Base-by-base conservation (phyloP, 805 yeast species). In the Candida wancherniae region DNA sequence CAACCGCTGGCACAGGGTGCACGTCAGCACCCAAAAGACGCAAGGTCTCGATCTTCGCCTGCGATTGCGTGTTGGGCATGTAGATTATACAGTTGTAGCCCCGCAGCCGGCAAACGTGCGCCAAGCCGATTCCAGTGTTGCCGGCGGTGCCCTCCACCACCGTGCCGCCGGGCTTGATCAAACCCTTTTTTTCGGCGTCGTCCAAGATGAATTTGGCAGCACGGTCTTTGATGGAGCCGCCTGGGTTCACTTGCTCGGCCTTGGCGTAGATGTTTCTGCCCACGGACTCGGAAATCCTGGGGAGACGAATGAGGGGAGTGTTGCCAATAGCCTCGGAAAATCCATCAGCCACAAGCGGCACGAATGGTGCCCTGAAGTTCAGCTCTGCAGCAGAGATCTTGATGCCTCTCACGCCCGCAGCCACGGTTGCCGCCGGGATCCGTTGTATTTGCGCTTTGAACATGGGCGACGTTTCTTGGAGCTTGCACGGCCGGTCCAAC, bases 91-190 rank as follows among this genome's bases (percentile, higher is more conserved):
- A 77, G 34, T 80, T 74, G 67, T 86, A 86, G 18, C 95, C 95
- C 45, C 80, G 75, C 28, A 88, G 73, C 20, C 94, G 67, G 53
- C 94, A 84, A 26, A 80, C 75, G 48, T 72, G 77, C 5, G 95
- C 95, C 34, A 86, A 63, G 1, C 95, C 95, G 45, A 86, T 86
- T 11, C 95, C 96, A n/a, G 96, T 86, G 61, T 86, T 86, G 19
- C 96, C 96, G 3, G 96, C 96, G 9, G 95, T 85, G 6, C 95
- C 95, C 58, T 86, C 96, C 11, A 86, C 88, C 18, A 86, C 75
- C 2, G 95, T 86, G 19, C 92, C 95, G 6, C 94, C 92, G 4
- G 86, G 75, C 36, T 61, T 53, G 34, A 86, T 64, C 33, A 70
- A 58, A 2, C 86, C 86, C 38, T 65, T 66, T 20, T 56, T 52